Evolutionary conservation across 768 basidiomycete species (phyloP).

Genomic region (Sutorius australiensis): DNA sequence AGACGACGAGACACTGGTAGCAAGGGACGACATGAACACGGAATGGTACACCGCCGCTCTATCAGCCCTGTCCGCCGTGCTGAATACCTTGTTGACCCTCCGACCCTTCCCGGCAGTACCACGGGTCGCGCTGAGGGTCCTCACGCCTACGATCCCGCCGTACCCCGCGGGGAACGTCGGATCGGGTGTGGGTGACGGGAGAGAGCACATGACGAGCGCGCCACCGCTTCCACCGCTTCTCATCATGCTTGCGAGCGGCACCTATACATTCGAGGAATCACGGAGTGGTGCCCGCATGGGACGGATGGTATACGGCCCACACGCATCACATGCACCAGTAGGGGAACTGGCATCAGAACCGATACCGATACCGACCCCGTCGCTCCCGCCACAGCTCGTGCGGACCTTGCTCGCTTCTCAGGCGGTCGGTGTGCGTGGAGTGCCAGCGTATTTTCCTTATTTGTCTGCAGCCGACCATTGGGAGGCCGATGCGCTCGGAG

Average conservation of each 20-base stretch:
- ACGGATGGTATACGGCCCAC: conserved; percentile 20
- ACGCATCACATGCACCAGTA: conserved; percentile 1
- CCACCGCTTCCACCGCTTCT: conserved; percentile 33
- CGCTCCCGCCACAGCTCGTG: conserved; percentile 35
- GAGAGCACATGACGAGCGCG: conserved; percentile 26
- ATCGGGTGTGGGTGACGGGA: conserved; percentile 1
- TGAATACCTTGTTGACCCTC: conserved; percentile 34
- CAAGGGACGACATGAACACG: not conserved
- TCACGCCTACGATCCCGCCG: conserved; percentile 11
- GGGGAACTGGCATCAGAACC: not conserved
- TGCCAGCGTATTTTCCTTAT: conserved; percentile 8
- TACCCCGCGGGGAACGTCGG: conserved; percentile 8
- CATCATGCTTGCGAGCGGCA: conserved; percentile 21
- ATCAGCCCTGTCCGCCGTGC: conserved; percentile 28
- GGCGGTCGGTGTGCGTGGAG: conserved; percentile 21
- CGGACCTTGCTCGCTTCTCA: conserved; percentile 21
- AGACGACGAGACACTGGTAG: not conserved
- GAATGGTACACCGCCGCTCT: conserved; percentile 4
- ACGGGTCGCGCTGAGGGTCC: conserved; percentile 16
- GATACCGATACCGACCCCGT: conserved; percentile 15
- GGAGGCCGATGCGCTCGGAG: conserved; percentile 30
- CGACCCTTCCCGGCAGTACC: conserved; percentile 27
- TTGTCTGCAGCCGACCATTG: conserved; percentile 20
- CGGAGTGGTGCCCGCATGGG: conserved; percentile 20
- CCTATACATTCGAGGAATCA: conserved; percentile 16